Conservation (phyloP, 805 yeast species). For the Yamadazyma philogaea region DNA sequence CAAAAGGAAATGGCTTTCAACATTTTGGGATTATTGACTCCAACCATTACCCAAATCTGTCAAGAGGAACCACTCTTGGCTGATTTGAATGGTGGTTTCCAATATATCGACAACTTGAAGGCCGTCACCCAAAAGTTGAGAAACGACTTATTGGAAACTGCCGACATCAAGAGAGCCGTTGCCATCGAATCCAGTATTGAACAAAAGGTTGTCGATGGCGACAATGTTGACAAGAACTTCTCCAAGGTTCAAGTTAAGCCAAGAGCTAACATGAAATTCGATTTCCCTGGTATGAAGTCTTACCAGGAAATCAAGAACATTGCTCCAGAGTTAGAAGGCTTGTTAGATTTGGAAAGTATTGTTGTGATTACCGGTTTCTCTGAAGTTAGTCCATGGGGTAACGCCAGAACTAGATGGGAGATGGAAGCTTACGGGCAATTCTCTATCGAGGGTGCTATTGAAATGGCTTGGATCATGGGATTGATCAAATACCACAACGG, state of each 20-base stretch:
- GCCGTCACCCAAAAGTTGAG: conserved; percentile 80
- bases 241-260: conserved; percentile 77
- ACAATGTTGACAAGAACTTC: conserved; percentile 81
- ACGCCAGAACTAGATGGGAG: conserved; percentile 98
- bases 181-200: conserved; percentile 91
- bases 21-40: conserved; percentile 88
- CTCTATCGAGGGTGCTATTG: conserved; percentile 95
- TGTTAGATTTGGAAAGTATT: conserved; percentile 87
- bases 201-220: conserved; percentile 81
- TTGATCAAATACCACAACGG: conserved; percentile 94
- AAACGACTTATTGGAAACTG: conserved; percentile 68
- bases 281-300: conserved; percentile 84
- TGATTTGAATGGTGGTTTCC: conserved; percentile 98
- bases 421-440: conserved; percentile 96
- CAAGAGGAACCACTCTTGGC: conserved; percentile 96
- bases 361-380: conserved; percentile 97
- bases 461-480: conserved; percentile 99
- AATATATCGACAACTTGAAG: conserved; percentile 86
- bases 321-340: conserved; percentile 78
- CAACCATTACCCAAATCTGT: conserved; percentile 78
- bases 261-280: conserved; percentile 90
- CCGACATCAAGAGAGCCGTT: conserved; percentile 94
- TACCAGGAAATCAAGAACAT: conserved; percentile 67
- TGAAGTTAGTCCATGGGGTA: conserved; percentile 99
- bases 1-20: conserved; percentile 99